These are phyloP conservation scores for Venturia effusa DNA, from an alignment of 2,329 filamentous ascomycete genomes.

Conservation along the genomic window DNA sequence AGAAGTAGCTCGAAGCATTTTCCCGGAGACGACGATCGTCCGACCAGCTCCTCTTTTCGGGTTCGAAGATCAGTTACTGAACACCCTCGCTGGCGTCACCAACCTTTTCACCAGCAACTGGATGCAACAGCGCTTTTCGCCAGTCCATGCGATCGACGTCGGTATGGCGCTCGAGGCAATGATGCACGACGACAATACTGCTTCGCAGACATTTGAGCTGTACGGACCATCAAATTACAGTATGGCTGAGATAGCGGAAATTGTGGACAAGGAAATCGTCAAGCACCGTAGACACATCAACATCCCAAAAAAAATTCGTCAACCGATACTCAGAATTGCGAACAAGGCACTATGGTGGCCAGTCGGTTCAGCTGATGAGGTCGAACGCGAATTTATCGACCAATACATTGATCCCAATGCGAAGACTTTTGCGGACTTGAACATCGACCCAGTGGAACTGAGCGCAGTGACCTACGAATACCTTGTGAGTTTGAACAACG, in stretches of 20 bases:
- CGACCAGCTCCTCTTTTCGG: conserved; percentile 89
- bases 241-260: conserved; percentile 70
- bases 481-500: conserved; percentile 52
- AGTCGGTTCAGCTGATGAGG: conserved; percentile 67
- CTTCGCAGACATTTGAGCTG: conserved; percentile 84
- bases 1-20: conserved; percentile 73
- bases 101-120: conserved; percentile 87
- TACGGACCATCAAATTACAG: conserved; percentile 91
- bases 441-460: conserved; percentile 80
- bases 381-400: conserved; percentile 88
- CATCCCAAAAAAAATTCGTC: conserved; percentile 68
- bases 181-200: conserved; percentile 82
- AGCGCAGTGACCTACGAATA: conserved; percentile 87
- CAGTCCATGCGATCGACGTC: conserved; percentile 88
- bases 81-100: conserved; percentile 67
- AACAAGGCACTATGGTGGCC: conserved; percentile 89
- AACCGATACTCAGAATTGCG: conserved; percentile 61
- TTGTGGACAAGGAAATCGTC: conserved; percentile 88
- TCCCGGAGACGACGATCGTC: conserved; percentile 94
- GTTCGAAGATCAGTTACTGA: conserved; percentile 84
- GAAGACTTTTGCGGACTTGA: conserved; percentile 92
- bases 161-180: conserved; percentile 81
- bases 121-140: conserved; percentile 83
- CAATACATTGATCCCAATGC: conserved; percentile 82
- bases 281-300: conserved; percentile 88